Conservation (phyloP, 495 filamentous ascomycete species). For the Thermochaetoides thermophila region DNA sequence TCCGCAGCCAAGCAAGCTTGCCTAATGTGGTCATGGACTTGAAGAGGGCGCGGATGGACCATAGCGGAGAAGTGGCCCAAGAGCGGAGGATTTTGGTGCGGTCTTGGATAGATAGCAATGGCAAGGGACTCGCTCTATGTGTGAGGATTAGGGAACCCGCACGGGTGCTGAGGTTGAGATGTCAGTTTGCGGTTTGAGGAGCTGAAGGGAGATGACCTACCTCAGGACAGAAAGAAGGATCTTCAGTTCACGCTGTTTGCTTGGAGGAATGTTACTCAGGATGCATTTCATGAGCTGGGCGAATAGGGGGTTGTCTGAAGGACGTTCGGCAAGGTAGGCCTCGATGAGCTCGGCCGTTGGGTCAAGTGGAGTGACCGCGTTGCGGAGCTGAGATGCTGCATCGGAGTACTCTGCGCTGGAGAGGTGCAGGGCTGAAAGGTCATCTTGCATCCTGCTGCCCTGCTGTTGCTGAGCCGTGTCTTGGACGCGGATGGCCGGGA, state of each 20-base stretch:
- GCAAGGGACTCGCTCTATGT: constrained; percentile 45
- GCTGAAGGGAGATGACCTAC: constrained; percentile 12
- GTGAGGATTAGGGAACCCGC: constrained; percentile 53
- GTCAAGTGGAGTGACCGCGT: constrained; percentile 2
- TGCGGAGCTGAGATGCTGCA: constrained; percentile 3
- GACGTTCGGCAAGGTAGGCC: constrained; percentile 21
- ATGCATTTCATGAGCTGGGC: constrained; percentile 10
- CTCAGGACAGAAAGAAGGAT: constrained; percentile 16
- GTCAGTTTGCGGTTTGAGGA: too few relatives aligned
- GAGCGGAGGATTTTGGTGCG: constrained; percentile 45
- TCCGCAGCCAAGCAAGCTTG: constrained; percentile 43
- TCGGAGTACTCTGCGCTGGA: constrained; percentile 4
- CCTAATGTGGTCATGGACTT: constrained; percentile 41
- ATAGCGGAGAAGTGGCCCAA: constrained; percentile 45
- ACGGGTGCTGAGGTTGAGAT: too few relatives aligned
- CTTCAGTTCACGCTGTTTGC: constrained; percentile 16
- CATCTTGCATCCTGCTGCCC: too few relatives aligned
- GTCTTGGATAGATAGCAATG: constrained; percentile 43
- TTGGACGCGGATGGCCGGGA: constrained; percentile 5
- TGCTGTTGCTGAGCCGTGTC: background rate
- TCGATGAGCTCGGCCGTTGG: constrained; percentile 14
- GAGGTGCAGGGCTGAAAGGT: background rate
- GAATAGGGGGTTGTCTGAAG: constrained; percentile 16
- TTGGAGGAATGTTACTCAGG: constrained; percentile 13
- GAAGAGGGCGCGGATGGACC: constrained; percentile 40